Evolutionary conservation across 192 early-diverging fungal species (phyloP).

Genomic region (Rhizophagus sp.): DNA sequence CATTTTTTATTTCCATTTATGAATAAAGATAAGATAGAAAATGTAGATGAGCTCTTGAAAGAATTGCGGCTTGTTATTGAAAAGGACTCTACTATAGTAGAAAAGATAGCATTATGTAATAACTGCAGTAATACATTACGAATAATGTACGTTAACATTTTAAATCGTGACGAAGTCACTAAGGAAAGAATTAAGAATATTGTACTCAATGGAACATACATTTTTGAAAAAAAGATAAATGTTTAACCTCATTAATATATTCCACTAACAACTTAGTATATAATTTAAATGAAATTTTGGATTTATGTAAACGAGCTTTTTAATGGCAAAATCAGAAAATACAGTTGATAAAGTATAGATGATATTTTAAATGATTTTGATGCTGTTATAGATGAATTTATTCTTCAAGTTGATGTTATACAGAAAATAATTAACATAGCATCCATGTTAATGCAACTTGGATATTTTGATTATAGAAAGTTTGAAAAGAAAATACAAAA

Average conservation of each 20-base stretch:
- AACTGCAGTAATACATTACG: not conserved
- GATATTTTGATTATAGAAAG: constrained; percentile 16
- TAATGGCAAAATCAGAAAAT: not conserved
- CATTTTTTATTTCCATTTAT: constrained; percentile 20
- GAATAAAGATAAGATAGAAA: not conserved
- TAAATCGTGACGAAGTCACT: constrained; percentile 20
- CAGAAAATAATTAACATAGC: constrained; percentile 21
- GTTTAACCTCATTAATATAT: not conserved
- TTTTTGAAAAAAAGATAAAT: not conserved
- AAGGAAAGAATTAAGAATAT: constrained; percentile 29
- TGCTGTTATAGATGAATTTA: constrained; percentile 14
- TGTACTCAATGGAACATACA: constrained; percentile 5
- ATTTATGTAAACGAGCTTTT: constrained; percentile 26
- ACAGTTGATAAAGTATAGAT: not conserved
- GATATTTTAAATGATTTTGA: not conserved
- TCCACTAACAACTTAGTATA: not conserved
- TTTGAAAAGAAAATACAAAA: not conserved
- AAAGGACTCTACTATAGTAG: not conserved
- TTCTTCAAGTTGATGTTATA: constrained; percentile 25
- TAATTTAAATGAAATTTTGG: constrained; percentile 1
- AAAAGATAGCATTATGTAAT: constrained; percentile 8
- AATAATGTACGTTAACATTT: constrained; percentile 23
- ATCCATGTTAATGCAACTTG: constrained; percentile 22
- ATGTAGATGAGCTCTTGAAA: not conserved
- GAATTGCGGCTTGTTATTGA: not conserved